phyloP scores from a whole-genome alignment of 306 rosid genomes.

The Cicer pinnatifidum region DNA sequence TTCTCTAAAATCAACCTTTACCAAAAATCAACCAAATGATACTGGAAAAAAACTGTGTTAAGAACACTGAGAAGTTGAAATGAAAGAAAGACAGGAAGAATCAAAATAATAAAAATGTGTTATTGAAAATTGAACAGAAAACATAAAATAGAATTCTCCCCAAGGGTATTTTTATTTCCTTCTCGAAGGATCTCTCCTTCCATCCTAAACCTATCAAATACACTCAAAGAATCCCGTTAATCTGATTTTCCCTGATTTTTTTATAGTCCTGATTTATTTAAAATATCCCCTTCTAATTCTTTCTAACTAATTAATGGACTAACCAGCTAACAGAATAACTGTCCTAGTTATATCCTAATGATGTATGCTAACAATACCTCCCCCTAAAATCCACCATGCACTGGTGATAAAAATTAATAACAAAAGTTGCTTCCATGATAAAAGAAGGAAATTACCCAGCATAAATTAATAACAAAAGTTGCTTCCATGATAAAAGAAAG shows the following conservation, averaged over 20 bases:
- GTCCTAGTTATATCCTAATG: not conserved
- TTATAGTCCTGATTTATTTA: too few species aligned
- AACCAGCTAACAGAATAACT: not conserved
- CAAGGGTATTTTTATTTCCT: not conserved
- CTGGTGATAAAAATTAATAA: too few species aligned
- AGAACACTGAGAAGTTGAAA: not conserved
- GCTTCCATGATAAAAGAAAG: slow-evolving; percentile 34
- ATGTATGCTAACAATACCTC: not conserved
- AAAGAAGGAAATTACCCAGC: slow-evolving; percentile 46
- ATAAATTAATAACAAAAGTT: not conserved
- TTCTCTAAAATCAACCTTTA: too few species aligned
- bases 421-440: slow-evolving; percentile 25
- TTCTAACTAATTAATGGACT: not conserved
- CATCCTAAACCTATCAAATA: not conserved
- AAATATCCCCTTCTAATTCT: not conserved
- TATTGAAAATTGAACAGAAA: not conserved
- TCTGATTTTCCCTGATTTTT: not conserved
- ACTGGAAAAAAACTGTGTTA: not conserved
- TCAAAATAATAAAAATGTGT: too few species aligned
- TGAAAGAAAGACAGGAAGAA: too few species aligned
- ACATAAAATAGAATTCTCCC: not conserved
- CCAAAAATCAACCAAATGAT: too few species aligned
- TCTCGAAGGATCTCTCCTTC: not conserved
- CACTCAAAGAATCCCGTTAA: not conserved
- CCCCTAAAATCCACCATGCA: too few species aligned